Evolutionary conservation across 345 rosid species (phyloP), one percentile per base, ranked within the genome.

Genomic region (Hibiscus mutabilis): DNA sequence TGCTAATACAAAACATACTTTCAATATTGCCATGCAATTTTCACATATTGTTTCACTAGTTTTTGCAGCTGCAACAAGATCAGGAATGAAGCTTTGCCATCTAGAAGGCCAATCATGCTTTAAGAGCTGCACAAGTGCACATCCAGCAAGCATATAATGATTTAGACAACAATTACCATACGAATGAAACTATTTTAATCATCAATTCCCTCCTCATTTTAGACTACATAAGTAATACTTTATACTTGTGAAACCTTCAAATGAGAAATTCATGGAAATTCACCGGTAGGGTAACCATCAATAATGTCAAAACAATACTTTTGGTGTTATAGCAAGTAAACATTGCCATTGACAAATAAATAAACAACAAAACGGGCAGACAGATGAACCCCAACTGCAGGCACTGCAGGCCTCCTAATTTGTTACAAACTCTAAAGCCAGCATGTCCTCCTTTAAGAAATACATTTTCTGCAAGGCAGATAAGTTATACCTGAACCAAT

Each of bases 21-120:
- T 96, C 76, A 96, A 72, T 77, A 96, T 96, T 35, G 82, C 84
- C 99, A 95, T 95, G 90, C 97, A 95, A 83, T 95, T 95, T 76
- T 92, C 99, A 60, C 99, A 96, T 76, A 96, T 88, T 56, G 98
- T 96, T 96, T 96, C 99, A 10, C 97, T 96, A n/a, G 98, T 91
- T 89, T 89, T 96, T 59, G 99, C 97, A 25, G 99, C 99, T 2
- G 97, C 88, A 84, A 96, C 98, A 71, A 96, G 91, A 84, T 92
- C 99, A 33, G 98, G 99, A 76, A 96, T 89, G 80, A 92, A 96
- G 83, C 99, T 92, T 74, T 81, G 82, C 99, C 99, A 96, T 77
- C 97, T 91, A 66, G 88, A 84, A 42, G 98, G 99, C 99, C 99
- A 96, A 75, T 96, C 99, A 80, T 96, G 99, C 84, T 96, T 96